A percentile compares a stretch with the other conserved stretches of the same genome.
Conservation (phyloP, 345 rosid genomes). For the Murraya koenigii region DNA sequence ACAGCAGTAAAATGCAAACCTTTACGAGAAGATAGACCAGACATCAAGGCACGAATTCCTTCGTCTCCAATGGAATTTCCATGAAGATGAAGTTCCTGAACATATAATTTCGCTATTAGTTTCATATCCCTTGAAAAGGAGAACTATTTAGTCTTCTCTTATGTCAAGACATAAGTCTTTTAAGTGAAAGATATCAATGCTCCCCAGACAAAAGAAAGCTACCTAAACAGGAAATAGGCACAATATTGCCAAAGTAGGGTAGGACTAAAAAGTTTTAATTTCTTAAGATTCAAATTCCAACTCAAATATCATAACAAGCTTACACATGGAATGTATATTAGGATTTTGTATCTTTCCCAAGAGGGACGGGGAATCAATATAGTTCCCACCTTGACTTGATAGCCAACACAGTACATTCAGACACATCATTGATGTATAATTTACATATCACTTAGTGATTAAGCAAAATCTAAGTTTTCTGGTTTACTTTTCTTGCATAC, state of each 20-base stretch:
- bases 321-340: not conserved
- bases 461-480: not conserved
- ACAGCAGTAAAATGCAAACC: conserved; percentile 40
- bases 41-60: conserved; percentile 78
- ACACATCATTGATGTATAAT: not conserved
- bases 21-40: conserved; percentile 81
- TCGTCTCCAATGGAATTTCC: conserved; percentile 96
- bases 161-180: not conserved
- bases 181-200: not conserved
- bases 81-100: conserved; percentile 92
- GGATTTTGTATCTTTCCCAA: not conserved
- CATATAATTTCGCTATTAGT: conserved; percentile 10
- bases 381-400: not conserved
- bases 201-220: not conserved
- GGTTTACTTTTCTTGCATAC: not conserved
- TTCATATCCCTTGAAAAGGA: not conserved
- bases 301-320: not conserved
- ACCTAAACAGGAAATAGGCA: not conserved
- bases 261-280: not conserved
- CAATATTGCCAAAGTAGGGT: not conserved
- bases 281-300: not conserved
- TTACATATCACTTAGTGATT: not conserved
- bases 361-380: not conserved
- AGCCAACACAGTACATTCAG: not conserved
- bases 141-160: not conserved